phyloP scores from a whole-genome alignment of 805 yeast species.

The Yarrowia deformans region DNA sequence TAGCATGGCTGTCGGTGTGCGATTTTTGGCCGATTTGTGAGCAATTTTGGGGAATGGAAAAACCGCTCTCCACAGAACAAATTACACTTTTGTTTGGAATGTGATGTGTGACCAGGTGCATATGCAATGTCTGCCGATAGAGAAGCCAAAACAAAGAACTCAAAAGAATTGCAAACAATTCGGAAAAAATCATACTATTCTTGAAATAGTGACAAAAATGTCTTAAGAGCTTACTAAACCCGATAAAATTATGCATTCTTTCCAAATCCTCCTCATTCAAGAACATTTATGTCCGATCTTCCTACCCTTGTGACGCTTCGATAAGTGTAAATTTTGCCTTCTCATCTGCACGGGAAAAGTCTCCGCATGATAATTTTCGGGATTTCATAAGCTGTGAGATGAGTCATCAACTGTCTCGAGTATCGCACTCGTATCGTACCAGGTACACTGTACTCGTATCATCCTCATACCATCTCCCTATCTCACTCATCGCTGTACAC shows the following conservation, averaged over 20 bases:
- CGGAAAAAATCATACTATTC: background rate
- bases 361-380: background rate
- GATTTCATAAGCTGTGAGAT: background rate
- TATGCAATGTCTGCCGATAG: conserved; percentile 1
- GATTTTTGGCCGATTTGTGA: conserved; percentile 1
- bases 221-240: too few relatives aligned
- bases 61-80: conserved; percentile 9
- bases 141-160: background rate
- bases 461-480: too few relatives aligned
- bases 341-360: background rate
- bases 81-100: conserved; percentile 18
- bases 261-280: background rate
- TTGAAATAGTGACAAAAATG: too few relatives aligned
- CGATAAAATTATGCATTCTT: background rate
- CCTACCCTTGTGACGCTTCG: conserved; percentile 19
- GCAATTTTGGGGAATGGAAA: background rate
- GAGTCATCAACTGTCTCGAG: background rate
- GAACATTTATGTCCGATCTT: too few relatives aligned
- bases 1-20: conserved; percentile 3
- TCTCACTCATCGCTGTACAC: background rate
- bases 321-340: conserved; percentile 15
- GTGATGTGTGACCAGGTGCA: conserved; percentile 9
- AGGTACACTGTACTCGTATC: too few relatives aligned
- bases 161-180: background rate
- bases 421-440: too few relatives aligned